A percentile compares a stretch with the other conserved stretches of the same genome.
phyloP scores from a whole-genome alignment of 2,329 filamentous ascomycete species.

The Aspergillus ruber region DNA sequence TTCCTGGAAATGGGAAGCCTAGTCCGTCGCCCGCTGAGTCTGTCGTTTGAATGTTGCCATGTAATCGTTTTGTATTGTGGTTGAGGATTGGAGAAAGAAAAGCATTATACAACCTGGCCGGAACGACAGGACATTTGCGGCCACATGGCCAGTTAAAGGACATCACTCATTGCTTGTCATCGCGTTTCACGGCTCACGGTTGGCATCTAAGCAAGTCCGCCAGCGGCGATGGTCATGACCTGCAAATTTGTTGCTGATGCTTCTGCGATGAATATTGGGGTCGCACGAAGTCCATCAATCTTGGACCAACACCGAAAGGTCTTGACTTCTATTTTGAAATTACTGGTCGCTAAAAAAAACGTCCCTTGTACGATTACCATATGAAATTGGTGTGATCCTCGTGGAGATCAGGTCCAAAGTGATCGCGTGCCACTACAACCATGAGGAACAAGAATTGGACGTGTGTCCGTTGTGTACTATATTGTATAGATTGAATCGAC shows the following conservation, averaged over 20 bases:
- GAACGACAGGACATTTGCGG: not conserved
- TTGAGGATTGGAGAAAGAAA: not conserved
- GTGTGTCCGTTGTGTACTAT: not conserved
- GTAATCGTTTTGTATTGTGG: not conserved
- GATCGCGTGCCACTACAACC: not conserved
- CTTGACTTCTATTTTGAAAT: no score
- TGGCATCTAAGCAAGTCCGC: no score
- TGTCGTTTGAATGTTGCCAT: slow-evolving; percentile 17
- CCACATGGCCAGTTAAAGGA: not conserved
- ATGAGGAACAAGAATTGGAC: not conserved
- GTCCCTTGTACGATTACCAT: no score
- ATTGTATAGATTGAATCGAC: not conserved
- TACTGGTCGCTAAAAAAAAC: no score
- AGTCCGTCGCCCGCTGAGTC: slow-evolving; percentile 24
- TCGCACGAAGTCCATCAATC: no score
- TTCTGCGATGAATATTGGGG: no score
- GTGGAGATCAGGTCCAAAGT: no score
- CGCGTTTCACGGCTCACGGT: no score
- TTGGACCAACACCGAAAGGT: no score
- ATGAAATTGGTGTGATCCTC: no score
- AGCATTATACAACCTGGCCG: not conserved
- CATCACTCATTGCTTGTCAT: not conserved
- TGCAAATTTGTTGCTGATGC: no score
- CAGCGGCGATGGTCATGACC: not conserved
- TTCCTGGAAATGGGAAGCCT: slow-evolving; percentile 26